Evolutionary conservation across 1,284 basidiomycete species (phyloP), one percentile per base, ranked within the genome.

Genomic region (Pulchroboletus neoregius): DNA sequence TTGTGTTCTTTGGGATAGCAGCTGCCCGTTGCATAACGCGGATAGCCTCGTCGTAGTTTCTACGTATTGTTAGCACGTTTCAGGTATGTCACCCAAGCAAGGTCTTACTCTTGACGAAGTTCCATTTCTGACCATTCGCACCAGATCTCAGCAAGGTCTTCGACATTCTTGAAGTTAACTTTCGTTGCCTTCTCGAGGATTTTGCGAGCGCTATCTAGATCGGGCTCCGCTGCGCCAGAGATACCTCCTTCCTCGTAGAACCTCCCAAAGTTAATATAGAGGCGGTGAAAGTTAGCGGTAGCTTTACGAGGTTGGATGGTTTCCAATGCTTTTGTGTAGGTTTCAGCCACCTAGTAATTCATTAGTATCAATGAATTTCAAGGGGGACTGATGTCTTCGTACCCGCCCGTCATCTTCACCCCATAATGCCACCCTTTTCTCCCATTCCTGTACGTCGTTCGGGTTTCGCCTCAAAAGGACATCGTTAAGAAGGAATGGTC

Each of bases 111-210:
- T 40, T 95, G 88, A 30, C 96, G 80, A 39, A 99, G 76, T 67
- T 99, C 96, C 87, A 99, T 86, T 70, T 99, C 95, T 8, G 96
- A 86, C 95, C 95, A 99, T 67, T 97, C 94, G 65, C 93, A 96
- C 96, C 96, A 99, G 12, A 98, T 80, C 68, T 99, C 96, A 0
- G 96, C 96, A 26, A 99, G 77, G 62, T 99, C 96, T 65, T 99
- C 96, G 5, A 99, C 94, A n/a, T 82, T 74, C 67, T 87, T 91
- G 75, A 94, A 98, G 56, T 91, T 90, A 35, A 97, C 84, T 57
- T 91, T 92, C 1, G 88, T 86, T 1, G 84, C 94, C 65, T 91
- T 93, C 63, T 98, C 94, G 18, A 98, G 74, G 34, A 99, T 88
- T 70, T 94, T 92, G 38, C 94, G 82, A 11, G 95, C 91, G 53